Base-by-base conservation (phyloP, 768 basidiomycete species). In the Mycena kentingensis region DNA sequence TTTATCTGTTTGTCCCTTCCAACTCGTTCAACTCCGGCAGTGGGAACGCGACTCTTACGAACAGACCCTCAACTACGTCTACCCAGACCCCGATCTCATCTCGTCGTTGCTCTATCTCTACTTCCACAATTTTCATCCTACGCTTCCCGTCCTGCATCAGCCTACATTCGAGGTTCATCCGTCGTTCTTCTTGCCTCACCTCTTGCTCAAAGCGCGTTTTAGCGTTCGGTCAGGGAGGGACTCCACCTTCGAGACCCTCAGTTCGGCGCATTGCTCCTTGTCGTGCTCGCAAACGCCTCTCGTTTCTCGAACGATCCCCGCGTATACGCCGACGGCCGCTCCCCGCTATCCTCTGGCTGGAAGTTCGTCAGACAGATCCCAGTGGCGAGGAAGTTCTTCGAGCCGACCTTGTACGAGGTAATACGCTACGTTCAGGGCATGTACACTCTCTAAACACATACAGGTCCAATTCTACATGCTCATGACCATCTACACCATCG, bases 241-340 rank as follows among this genome's bases (percentile, higher is more conserved):
- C 54, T 74, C 2, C 74, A 81, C 56, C 53, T 71, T 10, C 65
- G 61, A 2, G 70, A 79, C 32, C 12, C 62, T 0, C 57, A 68
- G 0, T 82, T 85, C 55, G 70, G 68, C 0, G 59, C 67, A 2
- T 67, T 74, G 2, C 77, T 83, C 29, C 69, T 84, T 8, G 63
- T 79, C 6, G 70, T 83, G 0, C 79, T 79, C 60, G 82, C 83
- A 0, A 63, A 73, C 34, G 83, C 74, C 2, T 64, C 79, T 4
- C 24, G 53, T 51, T 58, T 54, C n/a, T 64, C 69, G 15, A 67
- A 79, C 42, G 79, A 84, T 57, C 68, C 69, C 1, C 67, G 77
- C 12, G 75, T 80, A 12, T 48, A 72, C 42, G 54, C 64, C 25
- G 65, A 63, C 55, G 55, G 55, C 37, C 49, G n/a, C 26, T 50